Conservation (phyloP, 2,329 filamentous ascomycete genomes). For the Malbranchea zuffiana region DNA sequence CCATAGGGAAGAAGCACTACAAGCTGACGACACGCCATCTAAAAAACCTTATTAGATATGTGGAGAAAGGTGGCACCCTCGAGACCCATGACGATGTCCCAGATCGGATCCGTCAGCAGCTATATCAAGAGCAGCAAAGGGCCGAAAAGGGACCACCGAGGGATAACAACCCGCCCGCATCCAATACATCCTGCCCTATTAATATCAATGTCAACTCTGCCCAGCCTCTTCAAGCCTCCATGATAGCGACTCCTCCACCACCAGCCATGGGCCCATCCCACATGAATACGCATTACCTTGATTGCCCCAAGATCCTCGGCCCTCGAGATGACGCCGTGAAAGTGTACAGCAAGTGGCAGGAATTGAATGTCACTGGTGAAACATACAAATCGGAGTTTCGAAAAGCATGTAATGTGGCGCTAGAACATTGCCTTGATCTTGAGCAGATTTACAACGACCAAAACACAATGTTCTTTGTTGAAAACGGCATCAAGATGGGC, state of each 20-base stretch:
- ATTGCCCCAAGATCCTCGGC: no score
- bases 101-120: conserved; percentile 22
- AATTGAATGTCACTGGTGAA: conserved; percentile 1
- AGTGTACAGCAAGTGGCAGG: conserved; percentile 1
- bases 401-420: conserved; percentile 20
- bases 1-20: conserved; percentile 25
- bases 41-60: conserved; percentile 21
- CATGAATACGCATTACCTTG: no score
- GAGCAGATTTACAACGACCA: conserved; percentile 23
- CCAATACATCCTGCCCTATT: background rate
- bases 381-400: conserved; percentile 17
- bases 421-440: conserved; percentile 19
- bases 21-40: conserved; percentile 23
- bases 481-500: conserved; percentile 22
- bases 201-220: conserved; percentile 2
- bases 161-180: background rate
- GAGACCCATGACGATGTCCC: conserved; percentile 23
- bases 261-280: no score
- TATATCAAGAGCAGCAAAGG: conserved; percentile 25
- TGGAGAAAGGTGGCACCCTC: conserved; percentile 19
- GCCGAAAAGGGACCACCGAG: conserved; percentile 13
- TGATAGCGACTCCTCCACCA: no score
- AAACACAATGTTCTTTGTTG: conserved; percentile 23
- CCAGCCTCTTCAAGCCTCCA: no score
- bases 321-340: no score